Evolutionary conservation across 768 basidiomycete genomes (phyloP).

Genomic region (Lepiota subincarnata): DNA sequence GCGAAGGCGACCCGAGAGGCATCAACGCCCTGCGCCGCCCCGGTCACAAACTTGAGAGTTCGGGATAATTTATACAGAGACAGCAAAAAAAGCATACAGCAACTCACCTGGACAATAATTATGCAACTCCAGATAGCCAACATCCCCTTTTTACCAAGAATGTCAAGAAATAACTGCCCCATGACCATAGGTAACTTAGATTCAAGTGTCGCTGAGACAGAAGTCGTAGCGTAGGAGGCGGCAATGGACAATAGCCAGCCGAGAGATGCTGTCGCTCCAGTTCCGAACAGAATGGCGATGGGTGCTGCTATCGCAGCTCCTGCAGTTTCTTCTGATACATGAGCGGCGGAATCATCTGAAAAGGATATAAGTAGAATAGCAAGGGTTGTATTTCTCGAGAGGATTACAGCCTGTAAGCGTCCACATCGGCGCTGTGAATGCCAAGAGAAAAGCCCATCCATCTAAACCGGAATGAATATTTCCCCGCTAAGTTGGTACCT

Average conservation of each 20-base stretch:
- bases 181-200: slow-evolving; percentile 58
- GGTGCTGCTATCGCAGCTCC: slow-evolving; percentile 63
- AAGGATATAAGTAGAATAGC: too few species aligned
- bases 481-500: background rate
- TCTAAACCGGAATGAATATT: slow-evolving; percentile 31
- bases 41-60: slow-evolving; percentile 57
- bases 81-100: too few species aligned
- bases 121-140: too few species aligned
- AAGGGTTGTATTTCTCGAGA: background rate
- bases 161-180: slow-evolving; percentile 55
- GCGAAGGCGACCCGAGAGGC: slow-evolving; percentile 75
- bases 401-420: slow-evolving; percentile 69
- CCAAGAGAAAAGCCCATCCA: slow-evolving; percentile 69
- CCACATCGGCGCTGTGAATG: slow-evolving; percentile 79
- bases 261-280: slow-evolving; percentile 51
- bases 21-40: slow-evolving; percentile 71
- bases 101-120: too few species aligned
- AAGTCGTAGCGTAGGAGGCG: slow-evolving; percentile 59
- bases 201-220: slow-evolving; percentile 45
- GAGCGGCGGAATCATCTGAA: slow-evolving; percentile 71
- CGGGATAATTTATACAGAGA: too few species aligned
- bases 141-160: too few species aligned
- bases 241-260: slow-evolving; percentile 68
- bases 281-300: slow-evolving; percentile 63
- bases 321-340: slow-evolving; percentile 69